These are phyloP conservation scores for Candida bentonensis DNA, from an alignment of 805 yeast genomes.

Conservation along the genomic window DNA sequence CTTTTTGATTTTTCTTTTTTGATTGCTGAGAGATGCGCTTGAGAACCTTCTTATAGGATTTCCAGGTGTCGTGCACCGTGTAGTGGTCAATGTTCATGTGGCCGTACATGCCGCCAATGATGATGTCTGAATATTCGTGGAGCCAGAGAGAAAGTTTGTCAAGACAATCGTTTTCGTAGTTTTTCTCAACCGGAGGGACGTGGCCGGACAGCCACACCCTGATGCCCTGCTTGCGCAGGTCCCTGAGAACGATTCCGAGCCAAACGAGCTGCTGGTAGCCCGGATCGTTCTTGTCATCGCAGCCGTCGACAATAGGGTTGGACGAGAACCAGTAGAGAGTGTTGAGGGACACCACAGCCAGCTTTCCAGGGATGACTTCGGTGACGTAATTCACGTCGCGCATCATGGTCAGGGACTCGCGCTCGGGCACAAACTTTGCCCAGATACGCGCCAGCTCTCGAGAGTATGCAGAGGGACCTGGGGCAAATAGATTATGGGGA, in stretches of 20 bases:
- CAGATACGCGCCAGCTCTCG: constrained; percentile 63
- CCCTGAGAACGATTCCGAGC: constrained; percentile 63
- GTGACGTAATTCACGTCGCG: constrained; percentile 61
- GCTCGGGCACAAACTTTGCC: constrained; percentile 60
- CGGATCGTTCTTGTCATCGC: constrained; percentile 60
- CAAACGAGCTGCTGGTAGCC: constrained; percentile 67
- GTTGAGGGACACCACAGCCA: constrained; percentile 69
- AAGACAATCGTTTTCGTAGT: constrained; percentile 58
- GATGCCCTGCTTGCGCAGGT: constrained; percentile 56
- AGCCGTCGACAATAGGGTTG: constrained; percentile 72
- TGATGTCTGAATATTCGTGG: constrained; percentile 70
- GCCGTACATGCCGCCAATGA: constrained; percentile 73
- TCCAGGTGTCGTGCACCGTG: constrained; percentile 56
- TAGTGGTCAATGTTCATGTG: constrained; percentile 88
- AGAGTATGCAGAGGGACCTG: constrained; percentile 83
- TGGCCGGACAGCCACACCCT: constrained; percentile 84
- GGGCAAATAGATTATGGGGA: constrained; percentile 74
- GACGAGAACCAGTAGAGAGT: constrained; percentile 61
- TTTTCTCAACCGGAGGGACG: constrained; percentile 76
- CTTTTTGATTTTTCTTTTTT: constrained; percentile 1
- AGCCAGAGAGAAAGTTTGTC: constrained; percentile 70
- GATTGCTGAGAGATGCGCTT: background rate
- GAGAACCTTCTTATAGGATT: constrained; percentile 35
- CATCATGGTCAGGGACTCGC: constrained; percentile 61
- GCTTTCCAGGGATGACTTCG: constrained; percentile 66